Conservation (phyloP, 192 early-diverging fungal species). For the Backusella sp. region DNA sequence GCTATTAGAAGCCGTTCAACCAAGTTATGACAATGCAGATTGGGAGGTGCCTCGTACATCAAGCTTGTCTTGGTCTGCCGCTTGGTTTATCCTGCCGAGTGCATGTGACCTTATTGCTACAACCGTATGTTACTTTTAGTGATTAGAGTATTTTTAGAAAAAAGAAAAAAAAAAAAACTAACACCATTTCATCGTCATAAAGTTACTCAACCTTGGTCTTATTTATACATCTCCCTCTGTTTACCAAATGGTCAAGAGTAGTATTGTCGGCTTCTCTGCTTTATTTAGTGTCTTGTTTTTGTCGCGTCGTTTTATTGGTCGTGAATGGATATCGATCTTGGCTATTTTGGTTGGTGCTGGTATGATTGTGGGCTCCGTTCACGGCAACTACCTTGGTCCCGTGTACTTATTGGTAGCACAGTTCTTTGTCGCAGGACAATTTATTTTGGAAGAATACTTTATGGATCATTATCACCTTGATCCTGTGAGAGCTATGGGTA, state of each 20-base stretch:
- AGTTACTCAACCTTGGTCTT: slow-evolving; percentile 29
- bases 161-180: not conserved
- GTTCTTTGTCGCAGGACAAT: slow-evolving; percentile 23
- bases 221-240: slow-evolving; percentile 29
- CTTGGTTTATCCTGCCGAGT: slow-evolving; percentile 28
- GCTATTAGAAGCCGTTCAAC: slow-evolving; percentile 15
- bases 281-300: slow-evolving; percentile 24
- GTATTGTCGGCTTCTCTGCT: slow-evolving; percentile 30
- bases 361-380: slow-evolving; percentile 3
- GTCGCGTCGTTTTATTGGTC: slow-evolving; percentile 17
- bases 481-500: slow-evolving; percentile 31
- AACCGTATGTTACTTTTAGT: slow-evolving; percentile 13
- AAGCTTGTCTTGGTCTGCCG: slow-evolving; percentile 8
- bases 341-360: slow-evolving; percentile 15
- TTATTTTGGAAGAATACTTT: slow-evolving; percentile 28
- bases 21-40: slow-evolving; percentile 2
- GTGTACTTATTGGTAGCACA: slow-evolving; percentile 18
- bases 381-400: slow-evolving; percentile 13
- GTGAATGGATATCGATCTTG: slow-evolving; percentile 18
- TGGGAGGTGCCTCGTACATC: slow-evolving; percentile 14
- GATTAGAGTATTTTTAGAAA: not conserved
- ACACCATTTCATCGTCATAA: not conserved
- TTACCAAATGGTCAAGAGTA: slow-evolving; percentile 32
- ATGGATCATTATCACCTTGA: slow-evolving; percentile 28
- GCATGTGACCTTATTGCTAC: slow-evolving; percentile 27